Percentiles rank a stretch among this genome's conserved stretches.
phyloP scores from a whole-genome alignment of 352 stramenopile species.

The Phytopythium chamaehyphon region DNA sequence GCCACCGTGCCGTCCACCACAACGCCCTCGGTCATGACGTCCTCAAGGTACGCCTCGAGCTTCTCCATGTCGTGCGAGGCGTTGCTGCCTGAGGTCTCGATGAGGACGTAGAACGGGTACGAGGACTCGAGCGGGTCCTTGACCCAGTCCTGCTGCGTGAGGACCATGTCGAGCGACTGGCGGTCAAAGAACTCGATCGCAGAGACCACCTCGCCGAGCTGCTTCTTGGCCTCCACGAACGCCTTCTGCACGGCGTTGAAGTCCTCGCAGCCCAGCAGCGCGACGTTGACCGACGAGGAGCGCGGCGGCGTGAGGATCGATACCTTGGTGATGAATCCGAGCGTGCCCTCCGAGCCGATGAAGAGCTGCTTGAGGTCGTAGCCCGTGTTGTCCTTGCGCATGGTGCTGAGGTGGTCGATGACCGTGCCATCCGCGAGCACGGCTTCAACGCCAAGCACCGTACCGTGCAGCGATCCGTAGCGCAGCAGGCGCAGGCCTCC shows the following conservation, averaged over 20 bases:
- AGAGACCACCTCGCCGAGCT: constrained; percentile 93
- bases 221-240: constrained; percentile 79
- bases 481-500: constrained; percentile 92
- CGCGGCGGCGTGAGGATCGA: constrained; percentile 70
- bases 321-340: constrained; percentile 94
- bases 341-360: constrained; percentile 95
- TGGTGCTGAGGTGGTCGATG: constrained; percentile 89
- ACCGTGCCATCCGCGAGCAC: constrained; percentile 90
- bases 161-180: constrained; percentile 84
- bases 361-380: constrained; percentile 98
- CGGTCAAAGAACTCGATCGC: constrained; percentile 96
- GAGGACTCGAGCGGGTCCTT: constrained; percentile 61
- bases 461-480: constrained; percentile 94
- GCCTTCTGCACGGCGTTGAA: constrained; percentile 84
- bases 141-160: constrained; percentile 58
- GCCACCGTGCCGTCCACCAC: constrained; percentile 92
- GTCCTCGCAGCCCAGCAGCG: constrained; percentile 87
- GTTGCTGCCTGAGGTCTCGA: constrained; percentile 95
- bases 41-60: constrained; percentile 80
- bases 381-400: constrained; percentile 98
- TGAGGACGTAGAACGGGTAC: constrained; percentile 92
- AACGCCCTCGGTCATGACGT: constrained; percentile 56
- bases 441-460: constrained; percentile 93
- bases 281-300: constrained; percentile 82
- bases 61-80: constrained; percentile 91